Evolutionary conservation across 257 asterid genomes (phyloP), one percentile per base, ranked within the genome.

Genomic region (Nicotiana sylvestris): DNA sequence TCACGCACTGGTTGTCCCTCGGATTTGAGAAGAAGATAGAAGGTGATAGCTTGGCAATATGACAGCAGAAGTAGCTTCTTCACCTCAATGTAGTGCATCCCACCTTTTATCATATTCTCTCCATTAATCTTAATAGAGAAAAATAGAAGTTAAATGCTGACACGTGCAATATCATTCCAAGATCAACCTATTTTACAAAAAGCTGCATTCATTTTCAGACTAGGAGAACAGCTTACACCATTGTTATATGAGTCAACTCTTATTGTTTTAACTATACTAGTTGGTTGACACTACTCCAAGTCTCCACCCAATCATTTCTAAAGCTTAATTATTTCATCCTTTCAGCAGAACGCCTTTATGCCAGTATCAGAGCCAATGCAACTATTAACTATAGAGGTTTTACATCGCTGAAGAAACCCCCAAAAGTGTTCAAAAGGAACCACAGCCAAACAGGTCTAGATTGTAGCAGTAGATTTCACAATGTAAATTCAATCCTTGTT

Each of bases 1-100:
- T 94, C 99, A 84, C 98, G 94, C 76, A 93, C 94, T 61, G 94
- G 93, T 46, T 85, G 94, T 78, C 98, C 99, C 90, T 96, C 99
- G 46, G 99, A 87, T 91, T 93, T 96, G 80, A 96, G 95, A 84
- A 96, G 98, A 72, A 96, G 99, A 85, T 93, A 96, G 85, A 93
- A 94, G 67, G 96, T 88, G 81, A 94, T 96, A 78, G 98, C 94
- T 87, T 96, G 99, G 90, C 98, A 94, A 87, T 87, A 96, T 85
- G 97, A 88, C 82, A 91, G 95, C 91, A 96, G 86, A 76, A 96
- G 92, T 35, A 90, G 89, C 87, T 87, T 94, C 90, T 94, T 93
- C 84, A 92, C 93, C 91, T 94, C 95, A 70, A 94, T 49, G 89
- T 91, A 96, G 83, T 92, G 90, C 90, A 86, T 46, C 78, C 68